A percentile compares a stretch with the other conserved stretches of the same genome.
phyloP scores from a whole-genome alignment of 2,329 filamentous ascomycete species.

The Akanthomyces lecanii region DNA sequence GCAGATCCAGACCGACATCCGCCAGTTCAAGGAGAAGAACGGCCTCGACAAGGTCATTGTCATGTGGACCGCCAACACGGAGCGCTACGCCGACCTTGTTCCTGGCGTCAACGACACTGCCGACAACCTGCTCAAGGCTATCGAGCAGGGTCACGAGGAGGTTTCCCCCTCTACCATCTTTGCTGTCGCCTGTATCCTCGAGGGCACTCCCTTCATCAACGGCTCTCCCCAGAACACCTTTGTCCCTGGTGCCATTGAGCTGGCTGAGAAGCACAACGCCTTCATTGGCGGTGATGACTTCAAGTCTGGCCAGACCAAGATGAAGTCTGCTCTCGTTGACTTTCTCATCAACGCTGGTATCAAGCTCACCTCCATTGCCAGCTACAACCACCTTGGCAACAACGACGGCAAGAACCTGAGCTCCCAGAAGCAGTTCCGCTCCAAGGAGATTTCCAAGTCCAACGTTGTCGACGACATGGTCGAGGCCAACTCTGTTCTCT shows the following conservation, averaged over 20 bases:
- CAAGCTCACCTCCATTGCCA: slow-evolving; percentile 96
- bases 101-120: slow-evolving; percentile 93
- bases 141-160: slow-evolving; percentile 81
- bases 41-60: slow-evolving; percentile 91
- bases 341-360: slow-evolving; percentile 98
- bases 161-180: slow-evolving; percentile 96
- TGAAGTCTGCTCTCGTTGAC: slow-evolving; percentile 98
- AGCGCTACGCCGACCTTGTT: slow-evolving; percentile 87
- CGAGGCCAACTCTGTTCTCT: slow-evolving; percentile 86
- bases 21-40: slow-evolving; percentile 85
- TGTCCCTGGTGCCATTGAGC: slow-evolving; percentile 83
- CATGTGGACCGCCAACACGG: slow-evolving; percentile 98
- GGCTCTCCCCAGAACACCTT: slow-evolving; percentile 99
- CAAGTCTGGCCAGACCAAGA: slow-evolving; percentile 99
- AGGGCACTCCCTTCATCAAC: slow-evolving; percentile 93
- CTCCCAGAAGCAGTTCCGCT: slow-evolving; percentile 97
- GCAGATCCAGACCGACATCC: slow-evolving; percentile 88
- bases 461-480: slow-evolving; percentile 99
- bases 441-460: slow-evolving; percentile 99
- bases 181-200: slow-evolving; percentile 88
- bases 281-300: slow-evolving; percentile 99
- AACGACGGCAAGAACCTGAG: slow-evolving; percentile 99
- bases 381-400: slow-evolving; percentile 99
- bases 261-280: slow-evolving; percentile 79
- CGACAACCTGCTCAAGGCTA: slow-evolving; percentile 84